phyloP scores from a whole-genome alignment of 768 basidiomycete genomes.

The Russula griseocarnosa region DNA sequence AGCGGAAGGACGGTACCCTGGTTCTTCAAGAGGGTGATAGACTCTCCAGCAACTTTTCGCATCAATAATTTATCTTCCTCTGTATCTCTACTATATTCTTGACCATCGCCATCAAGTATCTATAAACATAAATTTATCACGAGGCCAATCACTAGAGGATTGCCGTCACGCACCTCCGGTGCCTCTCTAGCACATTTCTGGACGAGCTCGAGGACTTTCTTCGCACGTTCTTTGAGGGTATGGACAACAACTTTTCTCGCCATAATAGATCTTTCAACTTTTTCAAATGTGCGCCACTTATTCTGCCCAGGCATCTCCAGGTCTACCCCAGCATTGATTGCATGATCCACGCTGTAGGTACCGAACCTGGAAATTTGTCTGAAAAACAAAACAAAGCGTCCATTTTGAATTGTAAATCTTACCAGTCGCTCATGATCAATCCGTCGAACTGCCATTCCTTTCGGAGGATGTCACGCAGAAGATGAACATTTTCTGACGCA shows the following conservation, averaged over 20 bases:
- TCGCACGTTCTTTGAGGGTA: constrained; percentile 47
- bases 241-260: constrained; percentile 63
- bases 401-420: constrained; percentile 13
- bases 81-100: constrained; percentile 59
- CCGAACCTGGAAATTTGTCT: constrained; percentile 53
- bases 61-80: constrained; percentile 60
- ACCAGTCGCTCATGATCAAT: constrained; percentile 85
- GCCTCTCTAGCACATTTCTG: constrained; percentile 52
- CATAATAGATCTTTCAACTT: constrained; percentile 54
- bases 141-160: background rate
- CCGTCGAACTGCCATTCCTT: constrained; percentile 72
- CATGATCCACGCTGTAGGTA: constrained; percentile 44
- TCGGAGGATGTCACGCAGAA: constrained; percentile 45
- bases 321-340: constrained; percentile 26
- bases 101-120: constrained; percentile 68
- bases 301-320: constrained; percentile 62
- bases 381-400: background rate
- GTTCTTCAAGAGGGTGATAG: constrained; percentile 77
- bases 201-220: constrained; percentile 61
- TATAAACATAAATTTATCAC: constrained; percentile 30
- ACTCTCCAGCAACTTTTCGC: constrained; percentile 61
- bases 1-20: constrained; percentile 53
- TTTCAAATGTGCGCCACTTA: constrained; percentile 71
- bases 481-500: constrained; percentile 56
- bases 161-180: constrained; percentile 45